Evolutionary conservation across 1,139 yeast species (phyloP), one percentile per base, ranked within the genome.

Genomic region (Hemisphaericaspora xylanilytica): DNA sequence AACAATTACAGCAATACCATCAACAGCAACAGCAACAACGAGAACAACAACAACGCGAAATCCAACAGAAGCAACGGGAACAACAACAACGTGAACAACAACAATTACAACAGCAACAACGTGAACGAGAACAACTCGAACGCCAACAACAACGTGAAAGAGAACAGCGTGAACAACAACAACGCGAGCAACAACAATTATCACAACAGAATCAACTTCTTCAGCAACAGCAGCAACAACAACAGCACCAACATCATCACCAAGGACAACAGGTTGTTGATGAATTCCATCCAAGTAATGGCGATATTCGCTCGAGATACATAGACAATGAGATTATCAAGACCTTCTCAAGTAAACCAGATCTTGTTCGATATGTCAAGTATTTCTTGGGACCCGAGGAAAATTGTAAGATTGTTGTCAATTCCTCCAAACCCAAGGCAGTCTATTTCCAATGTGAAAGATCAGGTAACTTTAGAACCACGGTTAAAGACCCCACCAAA

Each of bases 401-500:
- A 50, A 67, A 65, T 42, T 70, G 77, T 52, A 64, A 70, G 51
- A 70, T 72, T 50, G 78, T 72, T 34, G 71, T 72, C 49, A 70
- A 70, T 52, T 67, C 73, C 26, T 68, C 75, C 17, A 72, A 72
- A 52, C 75, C 76, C 16, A 71, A 72, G 53, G 78, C 78, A 2
- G 73, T 72, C 12, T 72, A 72, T 52, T 72, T 71, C 56, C 76
- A 70, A 52, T 72, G 78, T 52, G 78, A 72, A 51, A 56, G 75
- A 39, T 63, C 72, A 7, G 78, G 78, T 2, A 59, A 66, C 18
- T 72, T 71, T 49, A 59, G 78, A 52, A 72, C 78, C 33, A 72
- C 78, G 2, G 78, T 72, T 37, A 71, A 71, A 55, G 76, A 70
- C 45, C 61, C 73, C 11, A 49, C 67, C 33, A 69, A 69, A 56